Evolutionary conservation across 129 eudicot genomes (phyloP).

Genomic region (Escallonia rubra): DNA sequence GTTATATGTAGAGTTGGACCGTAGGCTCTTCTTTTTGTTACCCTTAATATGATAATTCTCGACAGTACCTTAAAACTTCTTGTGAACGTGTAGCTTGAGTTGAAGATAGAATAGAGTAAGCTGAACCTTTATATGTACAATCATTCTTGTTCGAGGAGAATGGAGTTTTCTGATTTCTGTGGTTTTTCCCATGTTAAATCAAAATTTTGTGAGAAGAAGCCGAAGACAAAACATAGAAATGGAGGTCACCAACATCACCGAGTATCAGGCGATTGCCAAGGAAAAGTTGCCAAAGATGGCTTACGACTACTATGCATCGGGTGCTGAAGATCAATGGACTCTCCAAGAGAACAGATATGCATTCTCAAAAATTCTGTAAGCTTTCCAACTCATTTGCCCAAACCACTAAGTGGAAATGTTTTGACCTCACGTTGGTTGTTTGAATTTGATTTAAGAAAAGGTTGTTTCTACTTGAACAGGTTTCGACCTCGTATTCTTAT

Average conservation of each 20-base stretch:
- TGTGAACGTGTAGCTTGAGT: neutral
- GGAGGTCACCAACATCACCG: conserved; percentile 78
- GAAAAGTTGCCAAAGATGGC: conserved; percentile 87
- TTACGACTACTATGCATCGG: conserved; percentile 92
- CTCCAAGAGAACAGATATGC: conserved; percentile 85
- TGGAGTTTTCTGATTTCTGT: conserved; percentile 7
- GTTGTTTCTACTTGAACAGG: conserved; percentile 31
- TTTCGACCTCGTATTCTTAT: conserved; percentile 90
- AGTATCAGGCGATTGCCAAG: conserved; percentile 89
- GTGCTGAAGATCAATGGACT: conserved; percentile 99
- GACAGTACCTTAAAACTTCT: neutral
- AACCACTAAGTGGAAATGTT: neutral
- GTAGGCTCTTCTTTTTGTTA: neutral
- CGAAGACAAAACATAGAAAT: conserved; percentile 22
- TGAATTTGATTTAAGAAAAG: no score
- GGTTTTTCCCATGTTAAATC: conserved; percentile 3
- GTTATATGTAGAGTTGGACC: neutral
- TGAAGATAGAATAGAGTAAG: neutral
- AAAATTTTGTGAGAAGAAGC: conserved; percentile 23
- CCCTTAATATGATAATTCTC: neutral
- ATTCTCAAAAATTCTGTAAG: conserved; percentile 84
- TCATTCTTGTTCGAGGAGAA: neutral
- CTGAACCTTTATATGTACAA: neutral
- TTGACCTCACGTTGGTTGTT: no score
- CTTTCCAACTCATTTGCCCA: neutral